These are phyloP conservation scores for Melampsora larici-populina DNA, from an alignment of 1,284 basidiomycete species.

Conservation along the genomic window DNA sequence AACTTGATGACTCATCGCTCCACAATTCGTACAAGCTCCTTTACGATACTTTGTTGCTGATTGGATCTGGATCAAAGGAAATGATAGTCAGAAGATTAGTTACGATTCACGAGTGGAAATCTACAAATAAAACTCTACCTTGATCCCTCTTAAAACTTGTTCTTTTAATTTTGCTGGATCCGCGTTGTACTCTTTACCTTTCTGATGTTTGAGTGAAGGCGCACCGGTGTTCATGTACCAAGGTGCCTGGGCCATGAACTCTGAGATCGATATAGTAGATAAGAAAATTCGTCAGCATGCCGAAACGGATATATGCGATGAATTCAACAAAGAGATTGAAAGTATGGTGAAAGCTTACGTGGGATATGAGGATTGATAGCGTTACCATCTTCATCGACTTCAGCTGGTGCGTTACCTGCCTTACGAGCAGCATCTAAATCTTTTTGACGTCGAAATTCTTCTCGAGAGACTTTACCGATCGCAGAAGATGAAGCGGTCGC, in stretches of 20 bases:
- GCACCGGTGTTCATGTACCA: slow-evolving; percentile 95
- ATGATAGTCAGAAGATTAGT: background rate
- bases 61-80: slow-evolving; percentile 59
- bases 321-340: too few relatives aligned
- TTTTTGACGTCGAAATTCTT: slow-evolving; percentile 88
- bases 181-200: slow-evolving; percentile 62
- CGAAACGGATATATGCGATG: background rate
- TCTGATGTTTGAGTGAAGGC: slow-evolving; percentile 86
- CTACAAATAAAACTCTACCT: slow-evolving; percentile 55
- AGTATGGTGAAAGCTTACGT: slow-evolving; percentile 60
- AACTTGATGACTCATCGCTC: slow-evolving; percentile 87
- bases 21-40: slow-evolving; percentile 98
- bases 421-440: slow-evolving; percentile 90
- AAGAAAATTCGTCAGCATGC: slow-evolving; percentile 21
- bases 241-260: slow-evolving; percentile 70
- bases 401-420: slow-evolving; percentile 93
- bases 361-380: slow-evolving; percentile 99
- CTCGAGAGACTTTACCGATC: slow-evolving; percentile 78
- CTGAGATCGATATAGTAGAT: slow-evolving; percentile 65
- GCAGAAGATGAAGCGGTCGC: slow-evolving; percentile 54
- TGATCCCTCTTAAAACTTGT: slow-evolving; percentile 88
- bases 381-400: slow-evolving; percentile 86
- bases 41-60: slow-evolving; percentile 94
- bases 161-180: slow-evolving; percentile 70
- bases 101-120: background rate